phyloP scores from a whole-genome alignment of 139 green algal genomes.

The Diplosphaera chodatii region DNA sequence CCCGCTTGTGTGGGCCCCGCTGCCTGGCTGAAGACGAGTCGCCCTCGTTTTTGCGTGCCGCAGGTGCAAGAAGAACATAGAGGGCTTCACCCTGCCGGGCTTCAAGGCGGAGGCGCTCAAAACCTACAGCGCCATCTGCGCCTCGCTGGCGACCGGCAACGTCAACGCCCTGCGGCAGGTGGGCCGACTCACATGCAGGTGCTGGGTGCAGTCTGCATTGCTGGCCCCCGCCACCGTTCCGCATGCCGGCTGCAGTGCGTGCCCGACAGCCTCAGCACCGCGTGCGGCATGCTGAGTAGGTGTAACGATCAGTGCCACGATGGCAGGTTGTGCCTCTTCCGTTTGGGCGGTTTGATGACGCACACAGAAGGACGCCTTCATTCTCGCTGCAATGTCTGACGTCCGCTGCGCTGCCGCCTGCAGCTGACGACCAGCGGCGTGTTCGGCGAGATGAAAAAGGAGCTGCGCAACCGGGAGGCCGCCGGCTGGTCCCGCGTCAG shows the following conservation, averaged over 20 bases:
- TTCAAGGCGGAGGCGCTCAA: slow-evolving; percentile 30
- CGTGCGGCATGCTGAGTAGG: too few relatives aligned
- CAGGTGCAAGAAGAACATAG: slow-evolving; percentile 18
- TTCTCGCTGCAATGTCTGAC: neutral
- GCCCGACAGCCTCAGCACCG: too few relatives aligned
- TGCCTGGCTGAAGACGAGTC: too few relatives aligned
- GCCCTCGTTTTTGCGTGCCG: neutral
- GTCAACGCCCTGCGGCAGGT: slow-evolving; percentile 29
- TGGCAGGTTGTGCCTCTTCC: too few relatives aligned
- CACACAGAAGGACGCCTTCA: too few relatives aligned
- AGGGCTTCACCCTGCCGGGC: slow-evolving; percentile 10
- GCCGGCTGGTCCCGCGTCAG: slow-evolving; percentile 34
- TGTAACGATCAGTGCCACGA: too few relatives aligned
- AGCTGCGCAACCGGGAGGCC: slow-evolving; percentile 38
- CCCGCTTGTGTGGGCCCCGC: too few relatives aligned
- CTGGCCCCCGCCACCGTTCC: too few relatives aligned
- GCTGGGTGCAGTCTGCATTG: too few relatives aligned
- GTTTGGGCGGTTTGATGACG: too few relatives aligned
- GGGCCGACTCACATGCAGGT: neutral
- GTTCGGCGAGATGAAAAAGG: slow-evolving; percentile 38
- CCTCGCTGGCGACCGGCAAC: slow-evolving; percentile 26
- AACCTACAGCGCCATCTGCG: slow-evolving; percentile 25
- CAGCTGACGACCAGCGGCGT: slow-evolving; percentile 30
- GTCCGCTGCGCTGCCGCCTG: neutral
- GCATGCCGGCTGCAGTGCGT: too few relatives aligned